phyloP scores from a whole-genome alignment of 352 stramenopile species.

The Phytophthora tubulina region DNA sequence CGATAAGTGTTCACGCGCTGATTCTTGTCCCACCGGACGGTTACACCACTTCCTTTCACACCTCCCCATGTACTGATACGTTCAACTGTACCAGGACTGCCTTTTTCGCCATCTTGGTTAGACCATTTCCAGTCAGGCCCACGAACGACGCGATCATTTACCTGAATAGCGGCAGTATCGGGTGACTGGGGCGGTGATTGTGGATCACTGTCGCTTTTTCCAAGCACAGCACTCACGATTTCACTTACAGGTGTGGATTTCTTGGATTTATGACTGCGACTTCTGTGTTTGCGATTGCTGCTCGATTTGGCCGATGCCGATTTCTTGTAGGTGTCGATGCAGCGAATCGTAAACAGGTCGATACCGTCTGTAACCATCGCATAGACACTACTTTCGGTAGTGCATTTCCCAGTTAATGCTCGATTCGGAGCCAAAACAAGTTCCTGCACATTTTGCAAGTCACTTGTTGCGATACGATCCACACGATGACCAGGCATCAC shows the following conservation, averaged over 20 bases:
- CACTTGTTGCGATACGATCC: conserved; percentile 60
- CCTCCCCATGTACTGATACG: conserved; percentile 83
- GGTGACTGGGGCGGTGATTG: conserved; percentile 19
- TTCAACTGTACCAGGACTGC: conserved; percentile 72
- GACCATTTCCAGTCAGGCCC: conserved; percentile 88
- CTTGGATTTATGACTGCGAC: conserved; percentile 36
- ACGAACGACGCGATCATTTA: conserved; percentile 78
- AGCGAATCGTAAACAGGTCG: conserved; percentile 73
- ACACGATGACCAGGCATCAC: conserved; percentile 71
- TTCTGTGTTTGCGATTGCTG: conserved; percentile 44
- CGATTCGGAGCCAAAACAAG: conserved; percentile 64
- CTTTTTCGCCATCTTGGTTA: conserved; percentile 77
- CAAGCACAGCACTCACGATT: conserved; percentile 36
- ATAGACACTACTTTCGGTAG: conserved; percentile 73
- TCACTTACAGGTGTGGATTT: conserved; percentile 43
- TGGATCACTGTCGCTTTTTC: conserved; percentile 28
- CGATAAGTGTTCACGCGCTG: conserved; percentile 87
- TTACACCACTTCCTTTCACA: conserved; percentile 80
- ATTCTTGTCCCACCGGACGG: conserved; percentile 85
- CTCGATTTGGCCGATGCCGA: conserved; percentile 37
- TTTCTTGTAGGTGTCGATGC: conserved; percentile 68
- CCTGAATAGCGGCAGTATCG: conserved; percentile 41
- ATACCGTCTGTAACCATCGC: conserved; percentile 74
- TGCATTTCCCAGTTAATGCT: conserved; percentile 40
- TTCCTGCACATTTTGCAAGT: conserved; percentile 61